phyloP scores from a whole-genome alignment of 2,329 filamentous ascomycete species.

The Bimuria novae-zelandiae region DNA sequence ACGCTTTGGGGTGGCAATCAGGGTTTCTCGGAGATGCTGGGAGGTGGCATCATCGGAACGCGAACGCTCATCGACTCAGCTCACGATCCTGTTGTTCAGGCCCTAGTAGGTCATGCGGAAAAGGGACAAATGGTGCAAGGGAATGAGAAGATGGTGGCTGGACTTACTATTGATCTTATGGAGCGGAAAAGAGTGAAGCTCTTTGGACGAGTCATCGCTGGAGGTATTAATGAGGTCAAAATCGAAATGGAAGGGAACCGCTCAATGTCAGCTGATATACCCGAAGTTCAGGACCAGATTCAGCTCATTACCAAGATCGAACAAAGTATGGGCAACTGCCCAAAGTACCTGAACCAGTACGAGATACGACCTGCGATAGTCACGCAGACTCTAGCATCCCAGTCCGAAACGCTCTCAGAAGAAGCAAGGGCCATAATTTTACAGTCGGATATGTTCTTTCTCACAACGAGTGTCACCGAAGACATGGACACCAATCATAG shows the following conservation, averaged over 20 bases:
- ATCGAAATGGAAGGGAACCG: conserved; percentile 31
- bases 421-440: conserved; percentile 64
- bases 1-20: conserved; percentile 76
- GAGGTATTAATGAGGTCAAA: conserved; percentile 53
- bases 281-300: conserved; percentile 43
- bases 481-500: conserved; percentile 87
- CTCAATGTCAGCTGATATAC: conserved; percentile 24
- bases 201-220: conserved; percentile 70
- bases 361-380: conserved; percentile 61
- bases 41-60: conserved; percentile 66
- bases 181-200: conserved; percentile 75
- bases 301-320: conserved; percentile 71
- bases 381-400: conserved; percentile 57
- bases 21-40: conserved; percentile 69
- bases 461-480: conserved; percentile 65
- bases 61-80: conserved; percentile 62
- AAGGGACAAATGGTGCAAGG: conserved; percentile 51
- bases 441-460: conserved; percentile 76
- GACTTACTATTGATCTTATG: conserved; percentile 66
- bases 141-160: conserved; percentile 61
- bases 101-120: conserved; percentile 57
- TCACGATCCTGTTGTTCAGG: conserved; percentile 72
- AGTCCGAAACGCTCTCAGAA: conserved; percentile 54
- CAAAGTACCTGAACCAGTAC: conserved; percentile 84
- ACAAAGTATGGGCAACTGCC: conserved; percentile 78